Evolutionary conservation across 1,139 yeast species (phyloP).

Genomic region (Pichiaceae sp.): DNA sequence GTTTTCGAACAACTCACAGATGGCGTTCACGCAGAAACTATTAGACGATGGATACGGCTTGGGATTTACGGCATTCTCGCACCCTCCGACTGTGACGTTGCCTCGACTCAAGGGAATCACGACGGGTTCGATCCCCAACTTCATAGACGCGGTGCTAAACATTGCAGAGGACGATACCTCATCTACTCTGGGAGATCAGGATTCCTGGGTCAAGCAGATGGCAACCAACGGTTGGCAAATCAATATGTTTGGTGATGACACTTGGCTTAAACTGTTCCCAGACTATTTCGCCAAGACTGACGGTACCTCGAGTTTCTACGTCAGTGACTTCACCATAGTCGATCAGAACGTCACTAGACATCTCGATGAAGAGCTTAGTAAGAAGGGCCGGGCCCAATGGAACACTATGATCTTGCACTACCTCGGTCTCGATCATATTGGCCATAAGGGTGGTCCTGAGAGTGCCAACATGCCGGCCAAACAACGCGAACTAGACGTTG

Average conservation of each 20-base stretch:
- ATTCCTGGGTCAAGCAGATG: conserved; percentile 81
- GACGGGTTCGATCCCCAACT: conserved; percentile 74
- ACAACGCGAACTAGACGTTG: conserved; percentile 76
- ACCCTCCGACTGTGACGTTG: conserved; percentile 79
- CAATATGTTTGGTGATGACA: conserved; percentile 93
- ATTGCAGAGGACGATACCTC: conserved; percentile 88
- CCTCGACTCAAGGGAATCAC: conserved; percentile 76
- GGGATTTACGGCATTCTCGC: conserved; percentile 85
- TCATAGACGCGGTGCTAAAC: conserved; percentile 80
- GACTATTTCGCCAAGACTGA: conserved; percentile 55
- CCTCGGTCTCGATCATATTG: conserved; percentile 92
- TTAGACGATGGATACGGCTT: conserved; percentile 64
- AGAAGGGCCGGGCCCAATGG: conserved; percentile 40
- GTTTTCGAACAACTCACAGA: conserved; percentile 54
- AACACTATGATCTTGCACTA: conserved; percentile 85
- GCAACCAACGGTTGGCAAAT: conserved; percentile 33
- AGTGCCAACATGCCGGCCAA: conserved; percentile 75
- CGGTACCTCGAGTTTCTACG: conserved; percentile 92
- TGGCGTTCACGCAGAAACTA: conserved; percentile 58
- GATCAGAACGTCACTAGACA: conserved; percentile 92
- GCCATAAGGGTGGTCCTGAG: conserved; percentile 90
- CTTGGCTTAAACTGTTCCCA: conserved; percentile 90
- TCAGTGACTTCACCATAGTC: conserved; percentile 89
- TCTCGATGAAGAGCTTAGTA: conserved; percentile 44
- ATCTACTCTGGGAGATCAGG: conserved; percentile 67